Evolutionary conservation across 2,329 filamentous ascomycete genomes (phyloP), one percentile per base, ranked within the genome.

Genomic region (Diplodia intermedia): DNA sequence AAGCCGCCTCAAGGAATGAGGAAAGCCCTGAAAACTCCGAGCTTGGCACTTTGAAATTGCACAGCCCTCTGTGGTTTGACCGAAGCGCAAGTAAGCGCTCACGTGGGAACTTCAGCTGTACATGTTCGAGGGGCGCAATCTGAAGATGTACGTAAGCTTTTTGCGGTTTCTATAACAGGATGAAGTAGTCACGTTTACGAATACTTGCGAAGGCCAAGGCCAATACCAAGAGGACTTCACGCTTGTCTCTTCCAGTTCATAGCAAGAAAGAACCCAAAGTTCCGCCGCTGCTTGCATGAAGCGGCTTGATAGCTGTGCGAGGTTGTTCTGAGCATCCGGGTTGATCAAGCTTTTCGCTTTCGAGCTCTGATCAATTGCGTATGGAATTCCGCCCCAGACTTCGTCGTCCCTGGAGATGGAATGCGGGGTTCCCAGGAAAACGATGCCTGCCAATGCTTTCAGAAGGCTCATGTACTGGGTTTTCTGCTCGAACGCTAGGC

Each of bases 381-480:
- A 54, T 3, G 47, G 43, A 9, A 53, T 33, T 6, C 18, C 23
- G 20, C 23, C 11, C 56, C 61, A 65, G 9, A 18, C 3, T 11
- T 8, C 20, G 26, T 65, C 50, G 23, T 40, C 47, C n/a, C 6
- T 33, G 15, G 47, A 52, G 43, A 52, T 65, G 4, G 43, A 52
- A 50, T 52, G 47, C 12, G 61, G 61, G 6, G 61, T 65, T 3
- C 61, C 61, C 18, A 65, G n/a, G 31, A 65, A 40, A 29, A 65
- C 23, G 43, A 53, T 29, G 5, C 61, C 61, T 14, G 61, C 61
- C 18, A 65, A 15, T 15, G 50, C 38, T 5, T 23, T 6, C 23
- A 36, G 18, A 18, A 65, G 31, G 6, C n/a, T 26, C 20, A 14
- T 29, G 29, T 52, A 52, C 36, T 65, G 43, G 15, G 26, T n/a